These are phyloP conservation scores for Setaria viridis DNA, from an alignment of 202 grass and related monocot species.

Conservation along the genomic window DNA sequence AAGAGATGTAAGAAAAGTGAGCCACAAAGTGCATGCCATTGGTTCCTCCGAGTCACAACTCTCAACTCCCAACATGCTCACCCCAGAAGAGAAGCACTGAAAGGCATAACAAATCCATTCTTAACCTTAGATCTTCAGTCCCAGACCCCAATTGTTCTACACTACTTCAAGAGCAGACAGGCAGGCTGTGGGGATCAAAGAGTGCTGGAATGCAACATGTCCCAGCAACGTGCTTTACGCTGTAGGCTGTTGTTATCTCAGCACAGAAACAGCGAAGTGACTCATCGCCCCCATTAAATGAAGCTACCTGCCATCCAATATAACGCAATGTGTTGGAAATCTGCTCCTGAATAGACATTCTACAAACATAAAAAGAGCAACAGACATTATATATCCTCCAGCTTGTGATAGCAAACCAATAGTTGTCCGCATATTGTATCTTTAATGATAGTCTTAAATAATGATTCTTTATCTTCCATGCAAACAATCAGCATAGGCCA, in stretches of 20 bases:
- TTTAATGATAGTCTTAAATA: neutral
- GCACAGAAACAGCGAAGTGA: neutral
- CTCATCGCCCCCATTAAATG: neutral
- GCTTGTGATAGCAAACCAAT: neutral
- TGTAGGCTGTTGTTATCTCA: neutral
- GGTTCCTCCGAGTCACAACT: neutral
- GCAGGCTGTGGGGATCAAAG: neutral
- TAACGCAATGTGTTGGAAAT: neutral
- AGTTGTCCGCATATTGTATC: neutral
- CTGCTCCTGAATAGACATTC: neutral
- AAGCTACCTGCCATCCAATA: neutral
- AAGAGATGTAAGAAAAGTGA: neutral
- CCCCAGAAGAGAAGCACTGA: neutral
- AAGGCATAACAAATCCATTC: neutral
- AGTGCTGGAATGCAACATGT: neutral
- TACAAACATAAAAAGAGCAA: neutral
- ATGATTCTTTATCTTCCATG: neutral
- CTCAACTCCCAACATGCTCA: neutral
- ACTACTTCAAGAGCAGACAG: neutral
- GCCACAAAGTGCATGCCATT: neutral
- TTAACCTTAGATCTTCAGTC: slow-evolving; percentile 9
- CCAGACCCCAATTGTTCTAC: neutral
- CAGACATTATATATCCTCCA: neutral
- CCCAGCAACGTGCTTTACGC: neutral
- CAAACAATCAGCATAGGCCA: neutral